Conservation (phyloP, 148 eudicot species). For the Rhododendron vialii region DNA sequence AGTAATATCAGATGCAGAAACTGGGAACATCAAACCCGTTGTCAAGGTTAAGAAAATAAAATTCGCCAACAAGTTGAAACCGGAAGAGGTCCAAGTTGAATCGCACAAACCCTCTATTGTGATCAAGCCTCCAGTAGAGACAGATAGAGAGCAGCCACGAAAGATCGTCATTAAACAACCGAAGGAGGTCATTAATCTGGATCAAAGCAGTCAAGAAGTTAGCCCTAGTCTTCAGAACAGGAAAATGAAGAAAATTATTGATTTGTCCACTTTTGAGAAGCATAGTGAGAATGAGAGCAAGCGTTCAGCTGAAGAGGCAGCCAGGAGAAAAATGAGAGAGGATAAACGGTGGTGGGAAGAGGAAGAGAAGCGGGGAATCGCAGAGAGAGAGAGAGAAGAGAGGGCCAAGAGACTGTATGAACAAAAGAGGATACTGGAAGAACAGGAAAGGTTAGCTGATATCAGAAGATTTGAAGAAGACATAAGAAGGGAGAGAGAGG, state of each 20-base stretch:
- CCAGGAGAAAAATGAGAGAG: slow-evolving; percentile 43
- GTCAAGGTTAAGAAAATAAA: slow-evolving; percentile 69
- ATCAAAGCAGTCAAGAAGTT: slow-evolving; percentile 56
- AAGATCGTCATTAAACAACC: slow-evolving; percentile 73
- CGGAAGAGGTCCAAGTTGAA: slow-evolving; percentile 59
- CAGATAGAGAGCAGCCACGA: slow-evolving; percentile 48
- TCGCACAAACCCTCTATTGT: slow-evolving; percentile 56
- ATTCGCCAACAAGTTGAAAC: slow-evolving; percentile 58
- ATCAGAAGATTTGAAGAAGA: slow-evolving; percentile 59
- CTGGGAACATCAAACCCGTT: slow-evolving; percentile 39
- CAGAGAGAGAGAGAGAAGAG: slow-evolving; percentile 54
- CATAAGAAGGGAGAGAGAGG: slow-evolving; percentile 78
- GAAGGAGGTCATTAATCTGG: slow-evolving; percentile 57
- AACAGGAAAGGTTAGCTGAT: slow-evolving; percentile 46
- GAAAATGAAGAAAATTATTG: slow-evolving; percentile 72
- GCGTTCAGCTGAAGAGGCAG: slow-evolving; percentile 35
- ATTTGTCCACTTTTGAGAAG: slow-evolving; percentile 49
- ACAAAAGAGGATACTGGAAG: slow-evolving; percentile 52
- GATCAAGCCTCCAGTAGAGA: slow-evolving; percentile 79
- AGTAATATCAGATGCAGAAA: slow-evolving; percentile 57
- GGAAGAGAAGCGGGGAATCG: slow-evolving; percentile 61
- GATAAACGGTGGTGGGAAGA: slow-evolving; percentile 62
- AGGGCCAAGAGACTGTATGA: slow-evolving; percentile 43
- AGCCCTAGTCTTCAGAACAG: slow-evolving; percentile 44
- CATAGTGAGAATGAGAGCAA: slow-evolving; percentile 32